Percentiles rank a stretch among this genome's conserved stretches.
Conservation (phyloP, 495 filamentous ascomycete genomes). For the Chaetomium tenue region DNA sequence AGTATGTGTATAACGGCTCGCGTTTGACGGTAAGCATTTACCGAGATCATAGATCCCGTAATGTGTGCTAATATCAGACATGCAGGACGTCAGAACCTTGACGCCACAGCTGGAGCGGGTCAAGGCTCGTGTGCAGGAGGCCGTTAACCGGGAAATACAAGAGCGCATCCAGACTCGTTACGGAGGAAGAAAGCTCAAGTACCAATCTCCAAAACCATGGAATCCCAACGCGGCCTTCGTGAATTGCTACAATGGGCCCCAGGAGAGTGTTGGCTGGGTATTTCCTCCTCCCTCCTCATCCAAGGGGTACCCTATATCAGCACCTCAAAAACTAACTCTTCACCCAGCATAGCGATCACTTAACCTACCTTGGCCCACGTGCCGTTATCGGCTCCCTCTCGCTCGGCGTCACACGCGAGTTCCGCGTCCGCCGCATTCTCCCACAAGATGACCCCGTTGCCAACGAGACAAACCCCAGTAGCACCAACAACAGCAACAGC, state of each 20-base stretch:
- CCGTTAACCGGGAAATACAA: slow-evolving; percentile 72
- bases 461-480: not conserved
- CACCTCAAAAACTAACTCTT: not conserved
- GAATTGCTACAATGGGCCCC: slow-evolving; percentile 81
- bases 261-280: slow-evolving; percentile 76
- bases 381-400: slow-evolving; percentile 87
- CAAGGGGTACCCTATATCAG: not conserved
- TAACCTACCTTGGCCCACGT: slow-evolving; percentile 88
- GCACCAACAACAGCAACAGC: slow-evolving; percentile 23
- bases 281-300: not conserved
- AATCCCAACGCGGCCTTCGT: slow-evolving; percentile 86
- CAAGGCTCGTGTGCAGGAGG: slow-evolving; percentile 61
- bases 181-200: slow-evolving; percentile 67
- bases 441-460: slow-evolving; percentile 51
- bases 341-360: slow-evolving; percentile 70
- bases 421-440: slow-evolving; percentile 74
- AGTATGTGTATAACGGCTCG: slow-evolving; percentile 82
- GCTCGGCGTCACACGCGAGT: slow-evolving; percentile 85
- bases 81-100: slow-evolving; percentile 67
- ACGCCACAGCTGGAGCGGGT: slow-evolving; percentile 68
- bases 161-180: slow-evolving; percentile 62
- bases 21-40: slow-evolving; percentile 52
- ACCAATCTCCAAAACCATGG: slow-evolving; percentile 73
- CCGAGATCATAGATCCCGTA: too few relatives aligned
- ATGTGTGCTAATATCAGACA: slow-evolving; percentile 7